Conservation (phyloP, 108 stramenopile genomes). For the Skeletonema menzelii region DNA sequence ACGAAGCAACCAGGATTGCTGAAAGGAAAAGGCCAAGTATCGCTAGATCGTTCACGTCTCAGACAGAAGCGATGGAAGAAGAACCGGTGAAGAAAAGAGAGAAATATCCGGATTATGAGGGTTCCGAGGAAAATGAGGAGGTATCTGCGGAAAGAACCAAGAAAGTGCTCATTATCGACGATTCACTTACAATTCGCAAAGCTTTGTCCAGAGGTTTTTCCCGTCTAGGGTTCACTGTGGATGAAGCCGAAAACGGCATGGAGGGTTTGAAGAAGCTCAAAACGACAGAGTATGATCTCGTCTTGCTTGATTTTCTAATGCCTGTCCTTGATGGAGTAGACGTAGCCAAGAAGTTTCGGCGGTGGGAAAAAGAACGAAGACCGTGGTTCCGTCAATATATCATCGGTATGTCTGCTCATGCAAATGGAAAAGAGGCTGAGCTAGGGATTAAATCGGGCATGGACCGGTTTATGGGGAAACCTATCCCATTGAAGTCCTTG, state of each 20-base stretch:
- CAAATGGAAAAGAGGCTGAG: conserved; percentile 50
- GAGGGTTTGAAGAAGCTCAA: conserved; percentile 64
- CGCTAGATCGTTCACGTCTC: background rate
- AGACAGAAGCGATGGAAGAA: background rate
- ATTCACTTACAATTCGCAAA: conserved; percentile 70
- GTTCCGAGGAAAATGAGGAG: background rate
- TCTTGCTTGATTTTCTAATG: conserved; percentile 82
- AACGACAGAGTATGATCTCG: conserved; percentile 55
- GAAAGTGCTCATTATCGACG: conserved; percentile 64
- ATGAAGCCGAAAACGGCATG: conserved; percentile 70
- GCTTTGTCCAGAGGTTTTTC: conserved; percentile 54
- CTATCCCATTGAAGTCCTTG: conserved; percentile 57
- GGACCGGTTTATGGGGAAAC: conserved; percentile 67
- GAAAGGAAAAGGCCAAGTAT: background rate
- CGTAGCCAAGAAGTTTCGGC: conserved; percentile 67
- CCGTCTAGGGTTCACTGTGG: conserved; percentile 60
- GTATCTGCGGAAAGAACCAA: background rate
- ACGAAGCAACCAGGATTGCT: background rate
- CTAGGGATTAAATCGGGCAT: conserved; percentile 67
- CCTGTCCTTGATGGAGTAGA: conserved; percentile 86
- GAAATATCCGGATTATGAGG: background rate
- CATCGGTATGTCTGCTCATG: conserved; percentile 74
- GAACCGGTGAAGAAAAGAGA: background rate
- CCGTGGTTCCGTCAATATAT: conserved; percentile 59
- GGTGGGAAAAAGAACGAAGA: conserved; percentile 58